Percentiles rank a stretch among this genome's conserved stretches.
Conservation (phyloP, 352 stramenopile genomes). For the Pythium phragmiticola region DNA sequence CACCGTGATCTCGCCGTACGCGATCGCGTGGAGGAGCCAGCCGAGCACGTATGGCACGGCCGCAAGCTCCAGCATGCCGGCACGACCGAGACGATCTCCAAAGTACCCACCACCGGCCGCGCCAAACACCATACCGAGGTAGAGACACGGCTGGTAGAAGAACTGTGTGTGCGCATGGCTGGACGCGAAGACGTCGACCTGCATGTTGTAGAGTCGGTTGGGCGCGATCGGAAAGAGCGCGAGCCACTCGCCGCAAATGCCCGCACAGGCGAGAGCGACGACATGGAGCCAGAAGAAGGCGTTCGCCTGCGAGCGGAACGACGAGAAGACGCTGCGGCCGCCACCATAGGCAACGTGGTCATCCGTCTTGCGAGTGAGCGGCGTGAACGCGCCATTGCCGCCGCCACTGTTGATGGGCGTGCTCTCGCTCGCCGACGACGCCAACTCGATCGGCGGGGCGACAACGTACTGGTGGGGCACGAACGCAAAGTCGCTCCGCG, state of each 20-base stretch:
- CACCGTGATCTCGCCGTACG: constrained; percentile 67
- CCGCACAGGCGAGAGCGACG: constrained; percentile 40
- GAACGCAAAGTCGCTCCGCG: constrained; percentile 79
- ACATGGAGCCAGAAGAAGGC: constrained; percentile 66
- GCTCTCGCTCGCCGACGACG: constrained; percentile 51
- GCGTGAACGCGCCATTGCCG: constrained; percentile 11
- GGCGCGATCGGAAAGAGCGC: constrained; percentile 71
- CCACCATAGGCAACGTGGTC: background rate
- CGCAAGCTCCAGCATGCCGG: constrained; percentile 69
- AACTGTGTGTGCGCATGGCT: constrained; percentile 66
- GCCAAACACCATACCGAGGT: constrained; percentile 62
- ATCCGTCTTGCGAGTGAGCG: constrained; percentile 5
- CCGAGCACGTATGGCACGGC: constrained; percentile 72
- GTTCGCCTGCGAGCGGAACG: constrained; percentile 32
- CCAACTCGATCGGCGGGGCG: constrained; percentile 35
- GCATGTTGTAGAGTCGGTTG: constrained; percentile 77
- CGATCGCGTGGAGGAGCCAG: constrained; percentile 64
- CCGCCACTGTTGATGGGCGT: constrained; percentile 53
- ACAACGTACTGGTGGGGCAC: constrained; percentile 79
- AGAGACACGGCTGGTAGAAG: constrained; percentile 66
- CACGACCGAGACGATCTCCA: constrained; percentile 60
- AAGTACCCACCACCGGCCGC: constrained; percentile 55
- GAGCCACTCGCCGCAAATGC: constrained; percentile 53
- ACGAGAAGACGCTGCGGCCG: background rate
- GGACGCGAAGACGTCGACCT: constrained; percentile 80